Evolutionary conservation across 139 green algal species (phyloP).

Genomic region (Picocystis salinarum): DNA sequence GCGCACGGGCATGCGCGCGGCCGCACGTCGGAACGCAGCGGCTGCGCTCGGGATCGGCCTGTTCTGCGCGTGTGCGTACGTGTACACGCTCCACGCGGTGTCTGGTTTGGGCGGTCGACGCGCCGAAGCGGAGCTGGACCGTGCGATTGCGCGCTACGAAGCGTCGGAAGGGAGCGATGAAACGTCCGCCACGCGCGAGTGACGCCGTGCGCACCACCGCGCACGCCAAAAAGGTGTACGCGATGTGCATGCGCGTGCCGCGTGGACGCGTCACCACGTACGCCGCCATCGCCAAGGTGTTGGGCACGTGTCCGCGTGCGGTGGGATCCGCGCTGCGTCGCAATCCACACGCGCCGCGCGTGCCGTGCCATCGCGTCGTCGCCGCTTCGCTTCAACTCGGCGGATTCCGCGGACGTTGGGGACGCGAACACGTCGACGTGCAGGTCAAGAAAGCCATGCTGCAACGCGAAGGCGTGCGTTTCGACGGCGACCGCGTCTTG

Average conservation of each 20-base stretch:
- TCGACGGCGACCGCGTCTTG: conserved; percentile 19
- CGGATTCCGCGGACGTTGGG: conserved; percentile 44
- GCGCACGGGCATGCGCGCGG: too few relatives aligned
- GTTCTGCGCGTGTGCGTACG: too few relatives aligned
- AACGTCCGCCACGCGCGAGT: too few relatives aligned
- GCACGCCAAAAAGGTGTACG: too few relatives aligned
- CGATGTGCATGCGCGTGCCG: conserved; percentile 37
- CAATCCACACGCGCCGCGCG: conserved; percentile 47
- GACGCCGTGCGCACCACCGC: too few relatives aligned
- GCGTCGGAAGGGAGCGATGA: too few relatives aligned
- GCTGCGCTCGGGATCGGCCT: too few relatives aligned
- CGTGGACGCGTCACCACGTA: conserved; percentile 50
- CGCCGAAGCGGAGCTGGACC: too few relatives aligned
- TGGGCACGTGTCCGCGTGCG: conserved; percentile 31
- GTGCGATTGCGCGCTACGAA: too few relatives aligned
- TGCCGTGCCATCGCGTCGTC: conserved; percentile 63
- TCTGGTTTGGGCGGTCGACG: too few relatives aligned
- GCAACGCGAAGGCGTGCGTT: conserved; percentile 29
- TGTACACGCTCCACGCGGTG: too few relatives aligned
- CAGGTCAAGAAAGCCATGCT: conserved; percentile 29
- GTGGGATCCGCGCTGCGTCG: conserved; percentile 46
- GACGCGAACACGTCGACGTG: conserved; percentile 14
- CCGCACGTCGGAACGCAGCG: too few relatives aligned
- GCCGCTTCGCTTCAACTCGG: conserved; percentile 33
- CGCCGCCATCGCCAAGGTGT: conserved; percentile 27